Evolutionary conservation across 495 filamentous ascomycete species (phyloP), one percentile per base, ranked within the genome.

Genomic region (Daldinia caldariorum): DNA sequence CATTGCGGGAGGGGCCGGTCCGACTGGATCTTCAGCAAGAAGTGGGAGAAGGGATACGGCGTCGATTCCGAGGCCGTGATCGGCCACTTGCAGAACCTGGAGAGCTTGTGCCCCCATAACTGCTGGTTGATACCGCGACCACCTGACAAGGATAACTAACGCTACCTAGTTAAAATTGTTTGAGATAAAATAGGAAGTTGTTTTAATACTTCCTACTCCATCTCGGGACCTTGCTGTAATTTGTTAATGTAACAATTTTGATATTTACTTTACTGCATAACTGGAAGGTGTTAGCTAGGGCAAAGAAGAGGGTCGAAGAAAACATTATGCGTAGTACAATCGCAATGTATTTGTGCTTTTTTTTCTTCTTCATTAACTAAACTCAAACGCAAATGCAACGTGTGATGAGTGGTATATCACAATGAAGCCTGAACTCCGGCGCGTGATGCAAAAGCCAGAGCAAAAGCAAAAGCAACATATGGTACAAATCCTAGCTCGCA

Each of bases 21-120:
- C 18, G 73, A 70, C 37, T 61, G 63, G 73, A 54, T 75, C 12
- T 75, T 61, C 53, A 67, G 62, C 43, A 59, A 75, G 61, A 56
- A 66, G 20, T 73, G 73, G 73, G 51, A 73, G 0, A 73, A 73
- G 63, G 60, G 70, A 1, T 75, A 20, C 18, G 47, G 57, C 32
- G 6, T 75, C 13, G 31, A 32, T 12, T 22, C 65, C n/a, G 55
- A 20, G 0, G 51, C 31, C 35, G 6, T 67, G 26, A 1, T 26
- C 1, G 3, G 1, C 26, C 26, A 26, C 26, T 3, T 1, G 26
- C 3, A 3, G 26, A 1, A 26, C 26, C 26, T 26, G 1, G 1
- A 26, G 26, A 1, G 3, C 26, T 3, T 26, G 26, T 26, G 26
- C 26, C 26, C 26, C 26, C n/a, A n/a, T n/a, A n/a, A n/a, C n/a